A percentile compares a stretch with the other conserved stretches of the same genome.
Evolutionary conservation across 345 rosid genomes (phyloP).

Genomic region (Geranium brycei): DNA sequence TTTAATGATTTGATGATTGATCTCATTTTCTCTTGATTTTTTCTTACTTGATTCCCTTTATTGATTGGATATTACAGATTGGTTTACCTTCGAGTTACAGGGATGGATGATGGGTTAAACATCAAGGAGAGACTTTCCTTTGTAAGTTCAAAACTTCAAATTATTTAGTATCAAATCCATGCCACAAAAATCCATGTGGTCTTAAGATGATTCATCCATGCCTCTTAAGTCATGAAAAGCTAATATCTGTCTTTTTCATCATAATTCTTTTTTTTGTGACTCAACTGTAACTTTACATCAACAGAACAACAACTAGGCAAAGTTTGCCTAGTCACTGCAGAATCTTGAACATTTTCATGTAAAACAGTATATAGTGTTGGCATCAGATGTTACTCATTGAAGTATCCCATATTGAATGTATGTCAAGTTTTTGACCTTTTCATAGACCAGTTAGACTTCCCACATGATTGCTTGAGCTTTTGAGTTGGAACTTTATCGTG

Average conservation of each 20-base stretch:
- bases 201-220: neutral
- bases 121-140: conserved; percentile 77
- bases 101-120: conserved; percentile 82
- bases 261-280: neutral
- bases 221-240: neutral
- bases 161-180: neutral
- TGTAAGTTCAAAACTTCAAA: conserved; percentile 31
- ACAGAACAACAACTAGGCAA: neutral
- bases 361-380: neutral
- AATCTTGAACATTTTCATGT: neutral
- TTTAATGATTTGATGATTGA: neutral
- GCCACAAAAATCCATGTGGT: neutral
- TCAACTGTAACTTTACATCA: neutral
- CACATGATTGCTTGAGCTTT: neutral
- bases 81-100: conserved; percentile 79
- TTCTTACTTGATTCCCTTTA: conserved; percentile 8
- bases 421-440: neutral
- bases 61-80: conserved; percentile 33
- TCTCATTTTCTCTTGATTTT: neutral
- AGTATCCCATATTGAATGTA: neutral
- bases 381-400: neutral
- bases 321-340: too few species aligned
- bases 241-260: neutral
- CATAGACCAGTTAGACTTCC: neutral
- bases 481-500: neutral